Base-by-base conservation (phyloP, 1,284 basidiomycete species). In the Inonotus obliquus region DNA sequence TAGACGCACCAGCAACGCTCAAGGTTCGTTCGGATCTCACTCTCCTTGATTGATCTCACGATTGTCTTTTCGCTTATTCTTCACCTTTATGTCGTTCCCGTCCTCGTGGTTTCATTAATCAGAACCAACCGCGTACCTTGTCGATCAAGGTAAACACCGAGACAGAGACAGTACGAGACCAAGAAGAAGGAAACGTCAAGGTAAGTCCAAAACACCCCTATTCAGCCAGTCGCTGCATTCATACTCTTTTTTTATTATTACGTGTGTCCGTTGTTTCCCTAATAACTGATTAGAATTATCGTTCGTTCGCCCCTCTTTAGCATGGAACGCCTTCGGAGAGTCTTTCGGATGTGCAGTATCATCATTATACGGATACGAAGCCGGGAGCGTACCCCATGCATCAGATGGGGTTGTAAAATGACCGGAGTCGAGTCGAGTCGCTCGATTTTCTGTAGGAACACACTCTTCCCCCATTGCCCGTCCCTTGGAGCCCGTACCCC, bases 131-230 rank as follows among this genome's bases (percentile, higher is more conserved):
- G 10, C 63, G 44, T n/a, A 41, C 52, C 39, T 32, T 64, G 11
- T 61, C 59, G 17, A 61, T 64, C 39, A 64, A 64, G 44, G 63
- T 64, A 27, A 60, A 61, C 38, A 61, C 63, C 7, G 63, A 64
- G 52, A 61, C 63, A 25, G 60, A 61, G 54, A 61, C 54, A 11
- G 27, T 35, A 10, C 47, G 54, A 11, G 60, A 61, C 25, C 21
- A 49, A 19, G 56, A 58, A 29, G 56, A 48, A 23, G 54, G 37
- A 19, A 52, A 48, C 45, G 25, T 49, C 10, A 61, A 61, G 54
- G 60, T 61, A 55, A 57, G 54, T 39, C 13, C 4, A 17, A 44
- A 17, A 11, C 37, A 10, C 41, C n/a, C n/a, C n/a, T 45, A n/a
- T 47, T 14, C 55, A 21, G 45, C 29, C 21, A 49, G 35, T 38